phyloP scores from a whole-genome alignment of 352 stramenopile genomes.

The Globisporangium orthogonon region DNA sequence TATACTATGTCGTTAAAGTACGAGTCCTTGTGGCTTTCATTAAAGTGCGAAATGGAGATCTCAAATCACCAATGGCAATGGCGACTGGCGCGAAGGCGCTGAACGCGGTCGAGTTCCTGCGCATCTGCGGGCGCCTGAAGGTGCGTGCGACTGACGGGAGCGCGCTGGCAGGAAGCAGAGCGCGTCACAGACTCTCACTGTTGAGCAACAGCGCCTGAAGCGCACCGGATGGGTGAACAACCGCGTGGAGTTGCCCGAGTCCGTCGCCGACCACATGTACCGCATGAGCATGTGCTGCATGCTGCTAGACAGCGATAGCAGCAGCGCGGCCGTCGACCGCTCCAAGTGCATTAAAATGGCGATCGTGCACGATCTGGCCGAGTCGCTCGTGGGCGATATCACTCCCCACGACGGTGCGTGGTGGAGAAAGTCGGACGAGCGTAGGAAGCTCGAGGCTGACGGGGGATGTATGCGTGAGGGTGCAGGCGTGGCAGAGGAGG shows the following conservation, averaged over 20 bases:
- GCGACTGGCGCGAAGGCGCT: constrained; percentile 50
- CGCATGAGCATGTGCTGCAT: constrained; percentile 90
- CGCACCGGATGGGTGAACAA: constrained; percentile 92
- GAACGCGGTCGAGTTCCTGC: constrained; percentile 73
- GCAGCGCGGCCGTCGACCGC: constrained; percentile 50
- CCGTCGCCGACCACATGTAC: constrained; percentile 92
- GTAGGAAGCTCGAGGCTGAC: not conserved
- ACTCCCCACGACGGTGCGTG: constrained; percentile 83
- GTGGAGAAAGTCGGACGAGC: not conserved
- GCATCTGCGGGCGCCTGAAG: constrained; percentile 74
- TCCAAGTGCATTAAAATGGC: constrained; percentile 89
- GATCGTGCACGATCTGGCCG: constrained; percentile 91
- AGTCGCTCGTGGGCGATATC: constrained; percentile 92
- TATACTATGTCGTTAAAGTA: not conserved
- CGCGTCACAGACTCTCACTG: too few species aligned
- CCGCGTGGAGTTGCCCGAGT: constrained; percentile 85
- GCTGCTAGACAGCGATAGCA: constrained; percentile 81
- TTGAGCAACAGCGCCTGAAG: constrained; percentile 61
- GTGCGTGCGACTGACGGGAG: constrained; percentile 14
- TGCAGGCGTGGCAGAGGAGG: constrained; percentile 76
- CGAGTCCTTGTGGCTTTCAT: too few species aligned
- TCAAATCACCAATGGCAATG: constrained; percentile 20
- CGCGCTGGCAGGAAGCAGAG: too few species aligned
- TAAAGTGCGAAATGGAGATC: not conserved
- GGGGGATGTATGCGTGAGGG: not conserved